Evolutionary conservation across 2,329 filamentous ascomycete species (phyloP), one percentile per base, ranked within the genome.

Genomic region (Talaromyces sp.): DNA sequence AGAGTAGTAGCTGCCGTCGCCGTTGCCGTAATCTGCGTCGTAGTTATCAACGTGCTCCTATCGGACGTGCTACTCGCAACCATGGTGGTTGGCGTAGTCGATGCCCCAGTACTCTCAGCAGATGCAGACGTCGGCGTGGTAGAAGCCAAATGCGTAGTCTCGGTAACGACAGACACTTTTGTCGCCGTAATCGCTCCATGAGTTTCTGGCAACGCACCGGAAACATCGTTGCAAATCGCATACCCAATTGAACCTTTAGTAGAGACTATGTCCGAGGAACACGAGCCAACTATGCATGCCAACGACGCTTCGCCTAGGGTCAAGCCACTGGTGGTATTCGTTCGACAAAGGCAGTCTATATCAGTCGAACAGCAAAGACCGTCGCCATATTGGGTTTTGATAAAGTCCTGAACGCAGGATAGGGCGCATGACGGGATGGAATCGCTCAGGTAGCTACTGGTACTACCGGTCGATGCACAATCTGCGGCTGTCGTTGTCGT

Each of bases 231-330:
- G 69, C 89, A 92, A 76, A 91, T 86, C 23, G 75, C 77, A 60
- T 83, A 76, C 2, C 82, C 79, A 33, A 77, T 74, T 67, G 79
- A 70, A 73, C 57, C 28, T 1, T 40, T 35, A 11, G 81, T 75
- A 37, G 71, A 68, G 9, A 72, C 72, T 58, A 84, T 81, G 11
- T 75, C 69, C 2, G 78, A 76, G 4, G 77, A 72, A 72, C 89
- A 92, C 14, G 75, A 76, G 2, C 84, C 84, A 8, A 83, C 78
- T 37, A 90, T 81, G 72, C 89, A 92, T 69, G 88, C 84, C 65
- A 91, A 75, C 4, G 86, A 87, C 11, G 83, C 88, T 75, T 92
- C 89, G n/a, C 88, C 88, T 55, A 91, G 70, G 1, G 89, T 91
- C 68, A 86, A 88, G 9, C 86, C 87, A 33, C 83, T 83, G 12